These are phyloP conservation scores for Eudorina sp. DNA, from an alignment of 139 green algal genomes.

Conservation along the genomic window DNA sequence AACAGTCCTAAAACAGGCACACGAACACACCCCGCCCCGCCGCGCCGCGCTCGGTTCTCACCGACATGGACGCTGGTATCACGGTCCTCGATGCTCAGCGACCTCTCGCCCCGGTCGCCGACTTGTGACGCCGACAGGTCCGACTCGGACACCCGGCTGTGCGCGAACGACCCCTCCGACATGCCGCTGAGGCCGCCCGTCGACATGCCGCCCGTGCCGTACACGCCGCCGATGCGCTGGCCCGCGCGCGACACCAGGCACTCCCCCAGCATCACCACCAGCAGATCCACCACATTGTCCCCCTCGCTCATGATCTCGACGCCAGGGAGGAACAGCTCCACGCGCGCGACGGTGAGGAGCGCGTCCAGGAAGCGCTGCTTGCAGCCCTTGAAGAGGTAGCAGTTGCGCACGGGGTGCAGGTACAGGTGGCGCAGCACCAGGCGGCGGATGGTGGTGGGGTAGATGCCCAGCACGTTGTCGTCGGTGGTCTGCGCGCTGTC, in stretches of 20 bases:
- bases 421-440: constrained; percentile 64
- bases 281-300: constrained; percentile 51
- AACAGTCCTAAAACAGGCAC: no score
- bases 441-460: constrained; percentile 62
- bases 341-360: constrained; percentile 61
- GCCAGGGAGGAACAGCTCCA: constrained; percentile 76
- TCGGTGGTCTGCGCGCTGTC: constrained; percentile 71
- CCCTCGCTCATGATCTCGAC: constrained; percentile 49
- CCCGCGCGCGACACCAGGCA: background rate
- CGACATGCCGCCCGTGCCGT: background rate
- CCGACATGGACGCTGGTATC: background rate
- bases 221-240: background rate
- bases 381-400: constrained; percentile 74
- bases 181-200: no score
- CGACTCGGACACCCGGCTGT: background rate
- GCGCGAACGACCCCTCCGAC: background rate
- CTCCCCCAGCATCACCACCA: constrained; percentile 39
- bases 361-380: constrained; percentile 73
- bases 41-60: no score
- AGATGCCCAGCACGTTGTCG: constrained; percentile 64
- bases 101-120: background rate
- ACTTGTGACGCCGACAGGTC: background rate
- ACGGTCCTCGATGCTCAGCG: background rate
- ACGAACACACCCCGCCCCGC: background rate
- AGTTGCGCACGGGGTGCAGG: constrained; percentile 58